A percentile compares a stretch with the other conserved stretches of the same genome.
These are phyloP conservation scores for Lichtheimia hyalospora DNA, from an alignment of 371 early-diverging fungal genomes.

Conservation along the genomic window DNA sequence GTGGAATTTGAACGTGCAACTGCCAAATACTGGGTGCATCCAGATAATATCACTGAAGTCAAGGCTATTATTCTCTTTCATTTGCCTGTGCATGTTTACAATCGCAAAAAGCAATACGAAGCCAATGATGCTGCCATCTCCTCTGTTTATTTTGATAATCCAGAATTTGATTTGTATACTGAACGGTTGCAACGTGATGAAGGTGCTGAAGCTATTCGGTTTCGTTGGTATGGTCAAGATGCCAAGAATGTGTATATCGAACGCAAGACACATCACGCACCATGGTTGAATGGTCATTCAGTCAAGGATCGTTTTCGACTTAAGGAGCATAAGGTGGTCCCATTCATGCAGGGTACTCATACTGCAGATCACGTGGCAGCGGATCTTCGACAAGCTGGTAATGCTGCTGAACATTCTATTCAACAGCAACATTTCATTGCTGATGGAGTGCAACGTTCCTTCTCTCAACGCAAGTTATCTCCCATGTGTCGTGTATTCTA, in stretches of 20 bases:
- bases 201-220: slow-evolving; percentile 84
- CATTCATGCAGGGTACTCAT: slow-evolving; percentile 79
- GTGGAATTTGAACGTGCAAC: slow-evolving; percentile 47
- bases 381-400: slow-evolving; percentile 59
- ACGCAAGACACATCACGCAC: slow-evolving; percentile 73
- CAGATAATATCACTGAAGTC: slow-evolving; percentile 94
- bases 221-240: slow-evolving; percentile 85
- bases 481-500: slow-evolving; percentile 96
- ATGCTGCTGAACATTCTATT: slow-evolving; percentile 49
- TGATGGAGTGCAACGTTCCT: slow-evolving; percentile 77
- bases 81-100: slow-evolving; percentile 93
- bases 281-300: slow-evolving; percentile 95
- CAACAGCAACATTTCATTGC: slow-evolving; percentile 76
- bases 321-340: slow-evolving; percentile 89
- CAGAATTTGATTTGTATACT: slow-evolving; percentile 81
- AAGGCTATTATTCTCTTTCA: slow-evolving; percentile 88
- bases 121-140: slow-evolving; percentile 70
- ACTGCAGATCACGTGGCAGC: slow-evolving; percentile 68
- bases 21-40: slow-evolving; percentile 86
- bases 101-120: slow-evolving; percentile 35
- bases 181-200: slow-evolving; percentile 85
- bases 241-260: slow-evolving; percentile 35
- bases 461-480: slow-evolving; percentile 69
- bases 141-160: slow-evolving; percentile 96
- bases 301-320: slow-evolving; percentile 95